Evolutionary conservation across 2,329 filamentous ascomycete genomes (phyloP).

Genomic region (Penicillium sclerotigenum): DNA sequence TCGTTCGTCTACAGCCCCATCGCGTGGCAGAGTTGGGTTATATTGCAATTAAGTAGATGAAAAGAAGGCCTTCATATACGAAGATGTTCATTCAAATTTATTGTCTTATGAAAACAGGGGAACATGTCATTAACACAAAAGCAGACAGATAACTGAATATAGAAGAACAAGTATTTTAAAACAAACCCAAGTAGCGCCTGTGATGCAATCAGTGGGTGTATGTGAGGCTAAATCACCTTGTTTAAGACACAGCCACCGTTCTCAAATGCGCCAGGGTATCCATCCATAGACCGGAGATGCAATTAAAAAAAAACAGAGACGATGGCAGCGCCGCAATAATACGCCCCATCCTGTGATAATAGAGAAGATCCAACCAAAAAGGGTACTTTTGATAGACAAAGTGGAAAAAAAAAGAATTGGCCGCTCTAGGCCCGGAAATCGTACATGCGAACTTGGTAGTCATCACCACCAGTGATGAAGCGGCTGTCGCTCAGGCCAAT

Average conservation of each 20-base stretch:
- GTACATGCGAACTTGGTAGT: conserved; percentile 84
- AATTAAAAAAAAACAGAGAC: conserved; percentile 2
- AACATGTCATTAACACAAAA: not conserved
- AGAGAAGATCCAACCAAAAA: conserved; percentile 1
- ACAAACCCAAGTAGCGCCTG: not conserved
- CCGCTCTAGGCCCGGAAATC: conserved; percentile 55
- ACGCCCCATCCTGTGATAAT: not conserved
- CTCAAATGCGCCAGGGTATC: conserved; percentile 22
- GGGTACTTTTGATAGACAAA: not conserved
- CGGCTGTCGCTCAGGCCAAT: conserved; percentile 85
- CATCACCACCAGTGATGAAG: conserved; percentile 89
- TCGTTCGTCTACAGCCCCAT: too few species aligned
- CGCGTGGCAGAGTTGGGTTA: too few species aligned
- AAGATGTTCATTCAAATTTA: not conserved
- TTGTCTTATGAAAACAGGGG: not conserved
- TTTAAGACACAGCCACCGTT: not conserved
- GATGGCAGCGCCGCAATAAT: not conserved
- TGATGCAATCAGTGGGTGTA: conserved; percentile 2
- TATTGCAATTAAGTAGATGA: too few species aligned
- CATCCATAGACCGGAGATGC: conserved; percentile 11
- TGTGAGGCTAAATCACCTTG: not conserved
- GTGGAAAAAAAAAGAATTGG: not conserved
- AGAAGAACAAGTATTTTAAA: not conserved
- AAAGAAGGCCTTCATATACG: too few species aligned
- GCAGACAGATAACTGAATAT: not conserved